phyloP scores from a whole-genome alignment of 2,329 filamentous ascomycete genomes.

The Trichoderma endophyticum region DNA sequence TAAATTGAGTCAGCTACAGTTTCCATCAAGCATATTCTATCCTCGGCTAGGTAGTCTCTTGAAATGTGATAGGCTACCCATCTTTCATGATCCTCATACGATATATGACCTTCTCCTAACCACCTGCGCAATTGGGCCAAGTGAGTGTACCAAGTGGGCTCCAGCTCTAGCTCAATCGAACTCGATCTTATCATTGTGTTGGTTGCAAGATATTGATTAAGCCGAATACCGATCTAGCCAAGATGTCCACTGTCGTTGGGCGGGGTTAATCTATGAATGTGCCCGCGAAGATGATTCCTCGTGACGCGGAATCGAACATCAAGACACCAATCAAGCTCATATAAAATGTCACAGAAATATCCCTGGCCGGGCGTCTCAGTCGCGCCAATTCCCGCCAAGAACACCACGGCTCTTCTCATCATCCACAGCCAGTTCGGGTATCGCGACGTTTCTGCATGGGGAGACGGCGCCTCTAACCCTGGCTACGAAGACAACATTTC shows the following conservation, averaged over 20 bases:
- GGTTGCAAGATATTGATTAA: background rate
- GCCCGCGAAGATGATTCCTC: background rate
- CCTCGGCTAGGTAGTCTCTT: background rate
- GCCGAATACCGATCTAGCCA: background rate
- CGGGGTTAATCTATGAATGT: background rate
- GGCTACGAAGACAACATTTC: constrained; percentile 16
- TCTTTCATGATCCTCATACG: background rate
- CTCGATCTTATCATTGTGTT: background rate
- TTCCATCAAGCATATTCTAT: background rate
- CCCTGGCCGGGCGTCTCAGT: background rate
- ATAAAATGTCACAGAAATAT: background rate
- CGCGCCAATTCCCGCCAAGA: background rate
- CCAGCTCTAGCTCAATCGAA: background rate
- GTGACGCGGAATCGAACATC: background rate
- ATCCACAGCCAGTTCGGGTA: constrained; percentile 22
- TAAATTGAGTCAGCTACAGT: background rate
- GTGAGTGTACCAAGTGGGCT: background rate
- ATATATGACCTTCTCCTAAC: background rate
- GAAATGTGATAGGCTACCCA: background rate
- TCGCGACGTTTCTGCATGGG: constrained; percentile 1
- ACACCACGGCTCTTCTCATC: constrained; percentile 21
- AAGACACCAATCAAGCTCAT: background rate
- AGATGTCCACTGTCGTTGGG: background rate
- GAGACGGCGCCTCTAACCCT: constrained; percentile 1
- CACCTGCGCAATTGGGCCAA: background rate